Evolutionary conservation across 2,329 filamentous ascomycete genomes (phyloP), one percentile per base, ranked within the genome.

Genomic region (Coleophoma cylindrospora): DNA sequence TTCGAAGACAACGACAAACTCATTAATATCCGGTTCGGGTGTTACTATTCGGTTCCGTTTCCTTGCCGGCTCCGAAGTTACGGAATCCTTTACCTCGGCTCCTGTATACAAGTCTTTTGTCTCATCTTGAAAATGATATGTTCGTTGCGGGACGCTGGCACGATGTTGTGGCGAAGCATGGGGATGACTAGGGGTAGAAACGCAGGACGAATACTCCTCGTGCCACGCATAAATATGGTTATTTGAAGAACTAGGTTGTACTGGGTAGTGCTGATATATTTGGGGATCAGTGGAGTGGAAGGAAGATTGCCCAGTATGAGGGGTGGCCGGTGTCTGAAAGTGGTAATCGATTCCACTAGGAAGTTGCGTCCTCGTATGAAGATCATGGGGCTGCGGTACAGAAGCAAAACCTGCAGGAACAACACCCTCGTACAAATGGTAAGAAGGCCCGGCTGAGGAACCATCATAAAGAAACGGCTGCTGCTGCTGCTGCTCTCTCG

Each of bases 1-100:
- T 44, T 60, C 57, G 44, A 58, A 60, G 2, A 60, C 56, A 38
- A 57, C 38, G n/a, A 60, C 56, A 41, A 54, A 60, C 40, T 58
- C 53, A 10, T 52, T 52, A 21, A 60, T 47, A 45, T 41, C 44
- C 15, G 47, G 38, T 34, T 54, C 22, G 4, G 47, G 34, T 3
- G 22, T 37, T 3, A 34, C 11, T 27, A 44, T 17, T 15, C 48
- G 44, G 15, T 13, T 15, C n/a, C 40, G 48, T 33, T 54, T 55
- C 43, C 53, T 56, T 10, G 49, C 22, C 4, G 57, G 52, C 19
- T 48, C 45, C 6, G 56, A 50, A 5, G 53, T 53, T 15, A 41
- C 50, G 34, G 54, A 57, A 9, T 54, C 52, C 36, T 59, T 59
- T 11, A 27, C 22, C 9, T 15, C 38, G 11, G n/a, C 34, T 37